Percentiles rank a stretch among this genome's conserved stretches.
phyloP scores from a whole-genome alignment of 208 protist genomes.

The Leishmania gerbilli region DNA sequence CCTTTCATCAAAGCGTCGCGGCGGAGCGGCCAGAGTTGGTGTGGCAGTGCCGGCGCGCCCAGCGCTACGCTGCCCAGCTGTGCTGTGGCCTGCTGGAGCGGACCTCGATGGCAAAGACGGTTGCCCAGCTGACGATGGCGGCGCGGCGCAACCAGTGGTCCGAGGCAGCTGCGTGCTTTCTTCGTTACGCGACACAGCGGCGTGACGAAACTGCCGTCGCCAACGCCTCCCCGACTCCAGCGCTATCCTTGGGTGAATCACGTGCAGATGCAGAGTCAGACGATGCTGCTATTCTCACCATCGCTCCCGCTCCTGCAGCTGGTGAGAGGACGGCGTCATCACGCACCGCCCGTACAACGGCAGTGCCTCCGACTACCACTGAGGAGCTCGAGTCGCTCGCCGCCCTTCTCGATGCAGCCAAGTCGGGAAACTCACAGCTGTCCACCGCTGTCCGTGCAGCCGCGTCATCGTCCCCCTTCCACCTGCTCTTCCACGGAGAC shows the following conservation, averaged over 20 bases:
- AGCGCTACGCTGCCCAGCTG: constrained; percentile 47
- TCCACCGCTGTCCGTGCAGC: neutral
- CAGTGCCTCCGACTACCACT: neutral
- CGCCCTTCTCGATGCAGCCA: neutral
- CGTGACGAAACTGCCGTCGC: neutral
- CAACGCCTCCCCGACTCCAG: neutral
- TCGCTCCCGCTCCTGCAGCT: neutral
- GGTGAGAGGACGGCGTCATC: neutral
- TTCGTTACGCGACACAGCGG: constrained; percentile 34
- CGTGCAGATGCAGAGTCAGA: neutral
- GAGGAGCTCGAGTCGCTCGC: constrained; percentile 10
- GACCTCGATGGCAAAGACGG: constrained; percentile 41
- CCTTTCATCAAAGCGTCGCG: constrained; percentile 55
- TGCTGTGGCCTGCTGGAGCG: constrained; percentile 50
- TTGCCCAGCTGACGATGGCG: constrained; percentile 43
- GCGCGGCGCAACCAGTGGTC: constrained; percentile 51
- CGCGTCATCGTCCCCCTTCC: neutral
- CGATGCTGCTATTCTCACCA: neutral
- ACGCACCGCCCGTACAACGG: neutral
- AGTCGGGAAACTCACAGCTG: neutral
- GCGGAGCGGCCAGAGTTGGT: constrained; percentile 57
- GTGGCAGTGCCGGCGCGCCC: constrained; percentile 35
- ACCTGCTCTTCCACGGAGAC: neutral
- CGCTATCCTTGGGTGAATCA: neutral
- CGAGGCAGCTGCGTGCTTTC: constrained; percentile 46